Base-by-base conservation (phyloP, 495 filamentous ascomycete species). In the Pseudoneurospora amorphoporcata region DNA sequence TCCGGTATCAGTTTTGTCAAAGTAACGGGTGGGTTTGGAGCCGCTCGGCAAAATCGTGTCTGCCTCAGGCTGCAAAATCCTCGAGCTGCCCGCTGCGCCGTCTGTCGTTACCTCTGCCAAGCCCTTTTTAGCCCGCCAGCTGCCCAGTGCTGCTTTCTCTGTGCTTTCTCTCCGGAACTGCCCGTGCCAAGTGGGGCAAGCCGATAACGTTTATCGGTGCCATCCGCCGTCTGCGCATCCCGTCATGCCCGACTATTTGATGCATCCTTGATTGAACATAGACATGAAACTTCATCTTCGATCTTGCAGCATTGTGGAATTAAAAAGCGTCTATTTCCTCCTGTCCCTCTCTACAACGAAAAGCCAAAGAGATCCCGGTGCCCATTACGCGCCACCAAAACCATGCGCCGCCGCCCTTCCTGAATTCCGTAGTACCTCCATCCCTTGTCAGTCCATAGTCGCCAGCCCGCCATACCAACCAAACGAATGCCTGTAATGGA, bases 11-110 rank as follows among this genome's bases (percentile, higher is more conserved):
- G 78, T 79, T 81, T 81, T 79, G 53, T 65, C 53, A 61, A 76
- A 77, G 77, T 71, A 75, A 78, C 72, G 74, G 75, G 53, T 61
- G 53, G 76, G 77, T 74, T 80, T 80, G 70, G 77, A 32, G 71
- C 32, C 71, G 75, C 73, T 80, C 79, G 79, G 79, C 79, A 80
- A 79, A 70, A 77, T 75, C 39, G 71, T 42, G 35, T 73, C n/a
- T 75, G 79, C 79, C 79, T 81, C 40, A 81, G 79, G 79, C 79
- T 70, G 70, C 68, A 65, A 68, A 68, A 17, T 39, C 41, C 23
- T 58, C 29, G 53, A 35, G 29, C 53, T 65, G 23, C 47, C 3
- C 39, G 39, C 39, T 40, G 39, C 39, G 39, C 35, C 35, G 35
- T 37, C 23, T 2, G 23, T 58, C 23, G 12, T 7, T 65, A 35